Percentiles rank a stretch among this genome's conserved stretches.
phyloP scores from a whole-genome alignment of 192 early-diverging fungal species.

The Lunasporangiospora selenospora region DNA sequence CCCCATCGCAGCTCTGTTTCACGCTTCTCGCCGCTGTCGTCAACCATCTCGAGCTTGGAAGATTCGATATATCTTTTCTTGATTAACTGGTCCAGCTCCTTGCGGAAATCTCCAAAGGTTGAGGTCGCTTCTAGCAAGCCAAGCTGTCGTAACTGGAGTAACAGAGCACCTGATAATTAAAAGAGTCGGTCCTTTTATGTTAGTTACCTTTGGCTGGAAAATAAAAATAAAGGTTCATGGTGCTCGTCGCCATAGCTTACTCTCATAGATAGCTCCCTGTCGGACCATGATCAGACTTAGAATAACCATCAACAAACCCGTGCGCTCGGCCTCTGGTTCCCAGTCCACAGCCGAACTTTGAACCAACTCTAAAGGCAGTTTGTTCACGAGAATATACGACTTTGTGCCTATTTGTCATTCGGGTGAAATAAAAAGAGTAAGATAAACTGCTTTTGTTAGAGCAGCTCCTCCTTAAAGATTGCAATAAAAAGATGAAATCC shows the following conservation, averaged over 20 bases:
- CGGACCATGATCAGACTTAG: slow-evolving; percentile 66
- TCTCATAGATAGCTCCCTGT: slow-evolving; percentile 51
- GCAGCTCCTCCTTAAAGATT: too few species aligned
- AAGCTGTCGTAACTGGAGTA: slow-evolving; percentile 38
- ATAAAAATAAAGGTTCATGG: neutral
- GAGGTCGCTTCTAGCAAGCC: slow-evolving; percentile 22
- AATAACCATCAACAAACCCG: slow-evolving; percentile 64
- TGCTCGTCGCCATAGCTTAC: slow-evolving; percentile 25
- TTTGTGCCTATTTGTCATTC: slow-evolving; percentile 24
- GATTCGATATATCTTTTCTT: slow-evolving; percentile 61
- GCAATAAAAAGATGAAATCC: neutral
- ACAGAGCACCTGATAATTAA: slow-evolving; percentile 27
- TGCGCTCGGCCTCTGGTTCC: slow-evolving; percentile 42
- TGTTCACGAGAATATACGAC: slow-evolving; percentile 53
- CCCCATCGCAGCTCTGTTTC: slow-evolving; percentile 63
- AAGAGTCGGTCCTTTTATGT: neutral
- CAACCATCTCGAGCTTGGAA: slow-evolving; percentile 37
- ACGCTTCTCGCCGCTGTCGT: slow-evolving; percentile 44
- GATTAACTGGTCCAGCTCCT: slow-evolving; percentile 47
- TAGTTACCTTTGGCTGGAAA: neutral
- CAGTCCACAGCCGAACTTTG: slow-evolving; percentile 41
- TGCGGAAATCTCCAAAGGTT: slow-evolving; percentile 43
- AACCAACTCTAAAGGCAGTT: slow-evolving; percentile 45
- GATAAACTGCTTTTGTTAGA: too few species aligned
- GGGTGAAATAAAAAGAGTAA: neutral